These are phyloP conservation scores for Alternaria tenuissima DNA, from an alignment of 2,329 filamentous ascomycete genomes.

Conservation along the genomic window DNA sequence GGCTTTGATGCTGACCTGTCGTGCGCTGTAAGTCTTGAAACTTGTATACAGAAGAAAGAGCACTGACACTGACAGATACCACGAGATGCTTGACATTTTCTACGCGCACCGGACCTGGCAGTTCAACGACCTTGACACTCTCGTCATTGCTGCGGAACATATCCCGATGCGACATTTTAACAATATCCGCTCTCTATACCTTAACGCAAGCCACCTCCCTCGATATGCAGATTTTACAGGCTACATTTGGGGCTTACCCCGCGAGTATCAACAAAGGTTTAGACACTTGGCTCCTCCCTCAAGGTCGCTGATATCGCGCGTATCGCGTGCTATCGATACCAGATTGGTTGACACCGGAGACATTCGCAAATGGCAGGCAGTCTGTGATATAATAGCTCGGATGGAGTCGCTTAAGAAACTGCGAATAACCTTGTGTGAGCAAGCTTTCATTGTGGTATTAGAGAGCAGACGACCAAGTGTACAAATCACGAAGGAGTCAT, in stretches of 20 bases:
- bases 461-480: not conserved
- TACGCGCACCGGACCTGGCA: not conserved
- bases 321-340: not conserved
- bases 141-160: not conserved
- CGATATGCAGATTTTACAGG: not conserved
- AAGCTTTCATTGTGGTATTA: not conserved
- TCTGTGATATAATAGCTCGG: not conserved
- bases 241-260: not conserved
- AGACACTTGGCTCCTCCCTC: not conserved
- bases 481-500: not conserved
- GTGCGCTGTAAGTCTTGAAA: not conserved
- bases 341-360: not conserved
- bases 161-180: not conserved
- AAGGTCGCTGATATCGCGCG: not conserved
- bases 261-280: not conserved
- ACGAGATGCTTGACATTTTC: not conserved
- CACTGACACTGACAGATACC: not conserved
- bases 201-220: not conserved
- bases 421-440: not conserved
- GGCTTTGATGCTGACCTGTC: slow-evolving; percentile 3
- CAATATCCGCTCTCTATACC: slow-evolving; percentile 4
- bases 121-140: slow-evolving; percentile 5
- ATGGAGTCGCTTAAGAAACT: slow-evolving; percentile 2
- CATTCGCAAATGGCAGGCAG: not conserved
- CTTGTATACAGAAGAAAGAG: not conserved